Evolutionary conservation across 2,329 filamentous ascomycete species (phyloP).

Genomic region (Huntiella abstrusa): DNA sequence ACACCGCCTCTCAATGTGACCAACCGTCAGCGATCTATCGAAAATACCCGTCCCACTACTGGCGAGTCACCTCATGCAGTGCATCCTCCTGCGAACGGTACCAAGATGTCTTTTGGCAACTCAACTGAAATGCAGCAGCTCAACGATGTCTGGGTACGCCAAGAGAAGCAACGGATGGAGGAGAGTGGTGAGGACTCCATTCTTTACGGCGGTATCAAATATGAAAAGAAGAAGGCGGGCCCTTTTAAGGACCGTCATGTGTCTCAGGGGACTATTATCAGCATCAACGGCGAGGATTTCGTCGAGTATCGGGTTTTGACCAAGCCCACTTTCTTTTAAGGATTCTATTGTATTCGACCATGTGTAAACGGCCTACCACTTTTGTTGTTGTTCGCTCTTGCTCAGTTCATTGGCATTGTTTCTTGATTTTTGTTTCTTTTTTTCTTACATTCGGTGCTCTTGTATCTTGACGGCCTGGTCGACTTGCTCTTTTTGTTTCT

Average conservation of each 20-base stretch:
- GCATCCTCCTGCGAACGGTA: background rate
- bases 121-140: background rate
- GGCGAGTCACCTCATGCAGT: background rate
- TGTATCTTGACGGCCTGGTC: background rate
- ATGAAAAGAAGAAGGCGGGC: slow-evolving; percentile 40
- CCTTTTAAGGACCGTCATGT: slow-evolving; percentile 46
- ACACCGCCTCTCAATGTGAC: background rate
- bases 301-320: slow-evolving; percentile 48
- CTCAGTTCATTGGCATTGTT: background rate
- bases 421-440: background rate
- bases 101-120: background rate
- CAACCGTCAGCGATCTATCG: too few relatives aligned
- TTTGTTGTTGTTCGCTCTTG: background rate
- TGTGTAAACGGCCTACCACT: background rate
- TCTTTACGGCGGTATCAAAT: slow-evolving; percentile 40
- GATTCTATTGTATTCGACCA: too few relatives aligned
- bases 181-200: slow-evolving; percentile 30
- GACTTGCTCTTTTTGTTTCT: background rate
- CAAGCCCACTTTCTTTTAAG: slow-evolving; percentile 40
- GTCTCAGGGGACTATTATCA: slow-evolving; percentile 40
- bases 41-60: too few relatives aligned
- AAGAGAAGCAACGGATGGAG: background rate
- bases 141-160: slow-evolving; percentile 3
- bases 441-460: background rate
- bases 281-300: slow-evolving; percentile 47